phyloP scores from a whole-genome alignment of 2,329 filamentous ascomycete genomes.

The Raffaelea albimanens region DNA sequence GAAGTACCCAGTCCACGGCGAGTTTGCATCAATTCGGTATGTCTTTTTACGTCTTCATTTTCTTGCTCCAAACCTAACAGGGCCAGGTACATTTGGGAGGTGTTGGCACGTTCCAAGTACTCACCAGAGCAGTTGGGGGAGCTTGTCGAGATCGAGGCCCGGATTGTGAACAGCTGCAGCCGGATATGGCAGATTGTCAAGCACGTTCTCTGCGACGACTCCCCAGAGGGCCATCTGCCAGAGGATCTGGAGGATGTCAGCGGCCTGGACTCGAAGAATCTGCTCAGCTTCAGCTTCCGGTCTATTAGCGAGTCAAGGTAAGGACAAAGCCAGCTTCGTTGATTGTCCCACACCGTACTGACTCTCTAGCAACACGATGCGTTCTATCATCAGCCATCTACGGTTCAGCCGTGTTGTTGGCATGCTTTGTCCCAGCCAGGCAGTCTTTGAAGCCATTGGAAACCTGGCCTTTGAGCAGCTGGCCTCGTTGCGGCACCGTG shows the following conservation, averaged over 20 bases:
- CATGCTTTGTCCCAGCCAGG: constrained; percentile 35
- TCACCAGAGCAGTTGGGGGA: constrained; percentile 23
- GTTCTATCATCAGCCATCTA: constrained; percentile 47
- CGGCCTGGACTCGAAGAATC: constrained; percentile 73
- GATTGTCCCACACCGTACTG: too few species aligned
- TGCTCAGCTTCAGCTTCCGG: constrained; percentile 90
- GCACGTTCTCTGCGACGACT: constrained; percentile 80
- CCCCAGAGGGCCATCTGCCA: constrained; percentile 78
- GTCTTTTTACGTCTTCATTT: too few species aligned
- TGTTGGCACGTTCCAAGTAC: constrained; percentile 32
- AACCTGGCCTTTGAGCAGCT: constrained; percentile 73
- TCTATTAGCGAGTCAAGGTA: constrained; percentile 91
- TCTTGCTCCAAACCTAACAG: too few species aligned
- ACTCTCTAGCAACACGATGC: constrained; percentile 55
- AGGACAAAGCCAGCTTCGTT: constrained; percentile 5
- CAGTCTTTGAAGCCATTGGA: constrained; percentile 58
- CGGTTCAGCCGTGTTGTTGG: constrained; percentile 34
- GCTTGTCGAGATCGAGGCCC: constrained; percentile 35
- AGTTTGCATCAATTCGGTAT: constrained; percentile 57
- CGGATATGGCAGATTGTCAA: constrained; percentile 71
- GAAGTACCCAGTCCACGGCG: constrained; percentile 58
- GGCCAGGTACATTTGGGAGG: constrained; percentile 42
- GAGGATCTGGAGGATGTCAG: constrained; percentile 65
- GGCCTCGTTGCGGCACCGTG: constrained; percentile 74
- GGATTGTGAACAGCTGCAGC: constrained; percentile 51